Evolutionary conservation across 805 yeast genomes (phyloP), one percentile per base, ranked within the genome.

Genomic region (Kodamaea lidongshanica): DNA sequence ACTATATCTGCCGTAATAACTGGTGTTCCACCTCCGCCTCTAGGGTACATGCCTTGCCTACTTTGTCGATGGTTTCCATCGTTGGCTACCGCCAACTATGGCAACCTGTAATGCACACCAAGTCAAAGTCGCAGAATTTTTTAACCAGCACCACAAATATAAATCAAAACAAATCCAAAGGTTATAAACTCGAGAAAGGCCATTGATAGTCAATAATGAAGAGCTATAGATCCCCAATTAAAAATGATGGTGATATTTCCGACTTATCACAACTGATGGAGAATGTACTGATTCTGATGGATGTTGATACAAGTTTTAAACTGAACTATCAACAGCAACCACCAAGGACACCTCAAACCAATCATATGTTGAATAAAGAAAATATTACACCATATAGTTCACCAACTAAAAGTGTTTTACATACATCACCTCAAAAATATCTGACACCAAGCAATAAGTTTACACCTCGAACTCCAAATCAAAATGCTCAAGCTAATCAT

Each of bases 211-310:
- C 17, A 27, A 29, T 12, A 17, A 32, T 32, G 35, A 27, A 27
- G 13, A n/a, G 18, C 15, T 32, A 27, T 17, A 24, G 31, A 19
- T 25, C 34, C 12, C 31, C 35, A 15, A 23, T 20, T 12, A 23
- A 32, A 15, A 23, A 31, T 18, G 34, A 31, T 12, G n/a, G 8
- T 8, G 27, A 27, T 19, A 40, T 64, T 25, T 58, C 58, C 12
- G 65, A 62, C 32, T 46, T 64, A 21, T 61, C 67, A 7, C 67
- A 61, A 34, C 49, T 59, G 22, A 52, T 64, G 54, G 70, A 64
- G 42, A 64, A 64, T 38, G 64, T 63, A 9, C 61, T 67, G 18
- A 51, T 64, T 16, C 38, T 41, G 33, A 62, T 63, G 68, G 69
- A 63, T 29, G 45, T 62, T 9, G 70, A 64, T 38, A 47, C 63